phyloP scores from a whole-genome alignment of 139 green algal species.

The Haematococcus sp. region DNA sequence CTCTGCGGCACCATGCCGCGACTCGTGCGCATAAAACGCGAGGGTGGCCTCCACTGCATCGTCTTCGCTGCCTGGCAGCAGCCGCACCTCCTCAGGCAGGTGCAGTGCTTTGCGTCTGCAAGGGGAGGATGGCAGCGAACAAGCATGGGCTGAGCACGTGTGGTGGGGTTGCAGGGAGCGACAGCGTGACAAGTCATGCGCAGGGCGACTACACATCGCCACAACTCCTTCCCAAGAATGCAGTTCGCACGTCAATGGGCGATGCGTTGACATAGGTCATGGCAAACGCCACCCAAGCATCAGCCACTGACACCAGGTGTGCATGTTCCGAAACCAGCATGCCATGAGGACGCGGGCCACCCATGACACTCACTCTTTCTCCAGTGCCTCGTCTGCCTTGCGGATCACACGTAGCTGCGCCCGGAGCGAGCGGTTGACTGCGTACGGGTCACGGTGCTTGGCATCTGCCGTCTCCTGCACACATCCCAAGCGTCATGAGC shows the following conservation, averaged over 20 bases:
- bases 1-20: neutral
- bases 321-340: no score
- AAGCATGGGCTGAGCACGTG: neutral
- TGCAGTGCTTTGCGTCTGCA: constrained; percentile 51
- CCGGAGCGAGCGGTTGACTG: constrained; percentile 56
- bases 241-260: no score
- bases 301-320: no score
- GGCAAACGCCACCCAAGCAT: no score
- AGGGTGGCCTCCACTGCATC: constrained; percentile 10
- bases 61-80: constrained; percentile 13
- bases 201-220: no score
- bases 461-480: constrained; percentile 39
- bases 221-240: no score
- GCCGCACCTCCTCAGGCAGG: constrained; percentile 49
- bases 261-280: no score
- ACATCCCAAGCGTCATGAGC: no score
- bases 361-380: constrained; percentile 10
- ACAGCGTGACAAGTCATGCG: no score
- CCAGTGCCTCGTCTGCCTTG: constrained; percentile 23
- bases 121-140: neutral
- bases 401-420: constrained; percentile 29
- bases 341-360: no score
- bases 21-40: constrained; percentile 6
- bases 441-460: constrained; percentile 43
- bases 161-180: no score